Conservation (phyloP, 2,329 filamentous ascomycete genomes). For the Cercospora canescens region DNA sequence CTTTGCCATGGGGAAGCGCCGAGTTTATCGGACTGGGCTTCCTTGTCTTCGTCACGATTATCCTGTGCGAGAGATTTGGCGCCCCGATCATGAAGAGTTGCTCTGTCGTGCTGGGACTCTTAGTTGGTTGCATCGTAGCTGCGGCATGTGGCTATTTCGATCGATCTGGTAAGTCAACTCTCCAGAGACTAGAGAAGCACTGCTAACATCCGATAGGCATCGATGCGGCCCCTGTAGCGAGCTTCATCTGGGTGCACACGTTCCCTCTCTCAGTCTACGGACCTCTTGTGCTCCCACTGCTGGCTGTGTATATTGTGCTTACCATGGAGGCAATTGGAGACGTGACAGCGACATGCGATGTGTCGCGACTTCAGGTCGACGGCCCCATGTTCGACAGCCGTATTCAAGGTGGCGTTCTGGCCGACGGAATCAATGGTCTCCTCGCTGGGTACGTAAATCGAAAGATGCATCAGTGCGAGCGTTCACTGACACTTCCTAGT, state of each 20-base stretch:
- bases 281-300: slow-evolving; percentile 69
- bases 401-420: slow-evolving; percentile 76
- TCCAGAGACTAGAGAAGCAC: not conserved
- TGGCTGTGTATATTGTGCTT: slow-evolving; percentile 65
- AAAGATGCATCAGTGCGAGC: too few species aligned
- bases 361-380: slow-evolving; percentile 72
- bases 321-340: slow-evolving; percentile 71
- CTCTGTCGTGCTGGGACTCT: slow-evolving; percentile 71
- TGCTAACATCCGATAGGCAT: slow-evolving; percentile 73
- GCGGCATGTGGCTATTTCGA: slow-evolving; percentile 79
- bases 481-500: not conserved
- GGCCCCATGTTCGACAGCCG: slow-evolving; percentile 71
- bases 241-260: slow-evolving; percentile 78
- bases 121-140: slow-evolving; percentile 76
- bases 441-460: slow-evolving; percentile 55
- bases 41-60: slow-evolving; percentile 75
- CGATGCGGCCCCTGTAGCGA: slow-evolving; percentile 67
- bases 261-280: slow-evolving; percentile 72
- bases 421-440: slow-evolving; percentile 69
- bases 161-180: slow-evolving; percentile 40
- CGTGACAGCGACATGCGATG: slow-evolving; percentile 68
- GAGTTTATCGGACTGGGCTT: slow-evolving; percentile 80
- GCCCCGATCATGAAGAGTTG: slow-evolving; percentile 82
- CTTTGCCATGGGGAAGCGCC: slow-evolving; percentile 74
- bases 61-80: slow-evolving; percentile 78